Conservation (phyloP, 2,329 filamentous ascomycete genomes). For the Colletotrichum scovillei region DNA sequence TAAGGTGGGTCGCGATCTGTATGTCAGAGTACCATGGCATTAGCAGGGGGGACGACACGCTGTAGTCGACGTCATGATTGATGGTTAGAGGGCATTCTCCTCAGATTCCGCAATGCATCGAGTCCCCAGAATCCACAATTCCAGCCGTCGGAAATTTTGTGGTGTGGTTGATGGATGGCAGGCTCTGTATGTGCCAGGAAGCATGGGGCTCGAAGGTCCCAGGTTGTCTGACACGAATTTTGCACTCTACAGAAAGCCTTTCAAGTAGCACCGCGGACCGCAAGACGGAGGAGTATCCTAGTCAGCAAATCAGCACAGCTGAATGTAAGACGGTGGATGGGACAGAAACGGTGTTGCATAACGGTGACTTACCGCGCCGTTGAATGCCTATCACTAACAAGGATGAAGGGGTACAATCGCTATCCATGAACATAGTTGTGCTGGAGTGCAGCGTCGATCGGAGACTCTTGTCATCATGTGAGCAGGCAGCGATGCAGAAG, state of each 20-base stretch:
- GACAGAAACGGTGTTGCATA: constrained; percentile 22
- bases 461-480: constrained; percentile 13
- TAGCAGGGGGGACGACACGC: constrained; percentile 11
- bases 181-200: neutral
- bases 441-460: constrained; percentile 10
- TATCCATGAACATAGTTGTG: neutral
- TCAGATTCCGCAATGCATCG: neutral
- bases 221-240: neutral
- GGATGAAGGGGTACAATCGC: neutral
- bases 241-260: neutral
- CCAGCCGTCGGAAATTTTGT: neutral
- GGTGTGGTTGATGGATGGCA: neutral
- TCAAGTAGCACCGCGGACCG: neutral
- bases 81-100: neutral
- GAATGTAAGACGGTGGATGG: constrained; percentile 1
- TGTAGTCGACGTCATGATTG: constrained; percentile 19
- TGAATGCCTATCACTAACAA: neutral
- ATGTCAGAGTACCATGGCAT: constrained; percentile 34
- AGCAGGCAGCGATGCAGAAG: constrained; percentile 12
- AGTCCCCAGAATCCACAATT: neutral
- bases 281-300: neutral
- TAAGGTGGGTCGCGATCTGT: constrained; percentile 3
- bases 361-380: neutral
- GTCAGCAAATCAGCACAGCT: neutral
- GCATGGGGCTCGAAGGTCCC: neutral